These are phyloP conservation scores for Yamadazyma triangularis DNA, from an alignment of 1,139 yeast genomes.

Conservation along the genomic window DNA sequence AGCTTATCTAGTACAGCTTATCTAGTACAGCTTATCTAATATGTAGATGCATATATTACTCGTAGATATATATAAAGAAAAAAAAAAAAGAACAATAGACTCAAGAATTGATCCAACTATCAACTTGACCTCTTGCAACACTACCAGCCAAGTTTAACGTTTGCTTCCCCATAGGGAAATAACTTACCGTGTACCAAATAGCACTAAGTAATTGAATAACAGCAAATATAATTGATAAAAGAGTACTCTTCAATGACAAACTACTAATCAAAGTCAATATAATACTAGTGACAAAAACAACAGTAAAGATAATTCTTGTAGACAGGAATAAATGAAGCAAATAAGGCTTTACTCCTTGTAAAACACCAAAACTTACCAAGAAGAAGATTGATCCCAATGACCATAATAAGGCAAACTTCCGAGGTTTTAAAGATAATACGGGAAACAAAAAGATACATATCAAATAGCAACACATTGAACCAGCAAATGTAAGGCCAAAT, in stretches of 20 bases:
- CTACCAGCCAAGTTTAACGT: conserved; percentile 50
- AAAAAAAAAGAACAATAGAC: too few relatives aligned
- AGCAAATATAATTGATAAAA: conserved; percentile 50
- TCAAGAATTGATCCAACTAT: conserved; percentile 49
- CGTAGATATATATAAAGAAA: conserved; percentile 6
- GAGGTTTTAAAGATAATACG: conserved; percentile 49
- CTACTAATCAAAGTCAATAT: conserved; percentile 45
- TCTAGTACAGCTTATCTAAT: too few relatives aligned
- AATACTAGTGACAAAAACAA: conserved; percentile 46
- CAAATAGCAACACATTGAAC: conserved; percentile 49
- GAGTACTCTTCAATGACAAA: conserved; percentile 41
- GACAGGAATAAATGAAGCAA: conserved; percentile 44
- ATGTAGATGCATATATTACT: too few relatives aligned
- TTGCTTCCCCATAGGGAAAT: conserved; percentile 58
- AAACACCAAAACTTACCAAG: conserved; percentile 51
- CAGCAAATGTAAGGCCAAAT: conserved; percentile 52
- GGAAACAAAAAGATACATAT: conserved; percentile 57
- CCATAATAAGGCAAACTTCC: conserved; percentile 59
- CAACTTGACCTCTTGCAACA: conserved; percentile 56
- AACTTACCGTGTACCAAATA: conserved; percentile 56
- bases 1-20: too few relatives aligned
- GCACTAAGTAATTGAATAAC: conserved; percentile 48
- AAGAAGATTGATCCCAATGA: conserved; percentile 57
- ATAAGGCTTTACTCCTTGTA: conserved; percentile 51
- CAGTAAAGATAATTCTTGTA: conserved; percentile 49